A percentile compares a stretch with the other conserved stretches of the same genome.
These are phyloP conservation scores for Tylopilus cervinicoccineus DNA, from an alignment of 768 basidiomycete species.

Conservation along the genomic window DNA sequence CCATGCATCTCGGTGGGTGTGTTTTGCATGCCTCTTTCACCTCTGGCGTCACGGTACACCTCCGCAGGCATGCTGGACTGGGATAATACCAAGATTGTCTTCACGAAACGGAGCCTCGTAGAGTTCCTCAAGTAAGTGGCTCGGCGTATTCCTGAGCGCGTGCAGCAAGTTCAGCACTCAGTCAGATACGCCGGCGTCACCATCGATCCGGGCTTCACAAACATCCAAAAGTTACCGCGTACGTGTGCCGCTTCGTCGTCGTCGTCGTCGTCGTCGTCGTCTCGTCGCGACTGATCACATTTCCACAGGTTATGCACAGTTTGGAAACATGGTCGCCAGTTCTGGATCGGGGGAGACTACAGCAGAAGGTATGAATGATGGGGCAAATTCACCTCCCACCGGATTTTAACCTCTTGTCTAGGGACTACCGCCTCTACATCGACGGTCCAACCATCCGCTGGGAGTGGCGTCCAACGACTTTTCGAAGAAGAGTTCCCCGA, in stretches of 20 bases:
- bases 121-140: constrained; percentile 69
- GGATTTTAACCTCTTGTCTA: neutral
- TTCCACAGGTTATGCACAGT: constrained; percentile 62
- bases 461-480: constrained; percentile 4
- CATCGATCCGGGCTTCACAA: constrained; percentile 70
- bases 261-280: too few relatives aligned
- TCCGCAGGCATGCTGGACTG: constrained; percentile 71
- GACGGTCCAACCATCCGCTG: neutral
- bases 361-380: constrained; percentile 10
- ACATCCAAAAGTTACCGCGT: constrained; percentile 76
- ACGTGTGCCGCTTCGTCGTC: constrained; percentile 22
- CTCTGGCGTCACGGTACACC: neutral
- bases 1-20: constrained; percentile 57
- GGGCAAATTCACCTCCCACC: neutral
- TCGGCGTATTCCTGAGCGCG: neutral
- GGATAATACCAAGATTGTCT: constrained; percentile 72
- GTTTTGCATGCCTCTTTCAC: neutral
- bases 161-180: constrained; percentile 24
- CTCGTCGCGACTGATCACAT: neutral
- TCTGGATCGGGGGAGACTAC: constrained; percentile 26
- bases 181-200: constrained; percentile 68
- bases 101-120: constrained; percentile 71
- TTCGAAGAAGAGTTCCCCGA: constrained; percentile 41
- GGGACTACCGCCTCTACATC: constrained; percentile 11
- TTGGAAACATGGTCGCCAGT: constrained; percentile 46